Conservation (phyloP, 257 asterid genomes). For the Nicotiana tabacum region DNA sequence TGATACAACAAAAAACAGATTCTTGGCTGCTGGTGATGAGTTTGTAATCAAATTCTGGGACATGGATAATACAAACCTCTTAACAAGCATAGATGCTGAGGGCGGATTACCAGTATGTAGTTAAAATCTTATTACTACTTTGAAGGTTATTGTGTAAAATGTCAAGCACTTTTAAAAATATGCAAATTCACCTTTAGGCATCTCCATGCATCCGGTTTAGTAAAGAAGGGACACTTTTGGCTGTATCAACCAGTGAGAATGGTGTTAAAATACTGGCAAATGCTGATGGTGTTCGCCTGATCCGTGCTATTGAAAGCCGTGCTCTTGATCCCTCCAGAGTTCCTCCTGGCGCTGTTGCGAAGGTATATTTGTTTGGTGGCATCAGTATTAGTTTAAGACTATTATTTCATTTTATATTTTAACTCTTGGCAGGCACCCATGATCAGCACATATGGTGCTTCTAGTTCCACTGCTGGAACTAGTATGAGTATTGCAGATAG, state of each 20-base stretch:
- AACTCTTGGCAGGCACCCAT: slow-evolving; percentile 5
- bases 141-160: not conserved
- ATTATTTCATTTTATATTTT: not conserved
- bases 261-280: slow-evolving; percentile 60
- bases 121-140: slow-evolving; percentile 4
- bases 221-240: slow-evolving; percentile 60
- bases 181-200: slow-evolving; percentile 36
- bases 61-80: slow-evolving; percentile 48
- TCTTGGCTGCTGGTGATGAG: slow-evolving; percentile 73
- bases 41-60: slow-evolving; percentile 61
- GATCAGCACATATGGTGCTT: slow-evolving; percentile 35
- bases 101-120: slow-evolving; percentile 56
- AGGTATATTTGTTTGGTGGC: slow-evolving; percentile 26
- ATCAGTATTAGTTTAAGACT: not conserved
- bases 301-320: slow-evolving; percentile 34
- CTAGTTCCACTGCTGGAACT: slow-evolving; percentile 41
- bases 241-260: slow-evolving; percentile 57
- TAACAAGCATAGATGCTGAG: slow-evolving; percentile 46
- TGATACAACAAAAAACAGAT: slow-evolving; percentile 54
- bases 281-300: slow-evolving; percentile 36
- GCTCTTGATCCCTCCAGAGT: slow-evolving; percentile 17
- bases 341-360: slow-evolving; percentile 30
- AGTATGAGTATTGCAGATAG: slow-evolving; percentile 28
- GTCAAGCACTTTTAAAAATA: not conserved
- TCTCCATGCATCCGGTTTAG: slow-evolving; percentile 62